These are phyloP conservation scores for Artemisia annua DNA, from an alignment of 129 eudicot genomes.

Conservation along the genomic window DNA sequence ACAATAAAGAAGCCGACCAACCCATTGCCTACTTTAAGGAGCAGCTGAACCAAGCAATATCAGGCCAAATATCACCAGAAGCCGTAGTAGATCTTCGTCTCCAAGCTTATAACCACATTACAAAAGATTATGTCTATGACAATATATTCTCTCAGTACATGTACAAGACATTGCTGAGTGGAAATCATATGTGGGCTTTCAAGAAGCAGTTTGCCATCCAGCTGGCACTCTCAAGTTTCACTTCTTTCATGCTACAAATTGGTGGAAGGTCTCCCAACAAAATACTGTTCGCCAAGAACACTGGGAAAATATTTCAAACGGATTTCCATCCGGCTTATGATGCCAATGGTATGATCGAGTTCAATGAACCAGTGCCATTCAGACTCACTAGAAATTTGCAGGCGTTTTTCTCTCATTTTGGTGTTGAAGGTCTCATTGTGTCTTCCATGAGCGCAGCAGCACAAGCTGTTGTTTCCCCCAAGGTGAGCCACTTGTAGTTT, in stretches of 20 bases:
- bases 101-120: slow-evolving; percentile 85
- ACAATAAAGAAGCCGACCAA: slow-evolving; percentile 86
- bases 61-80: slow-evolving; percentile 91
- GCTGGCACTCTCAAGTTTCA: slow-evolving; percentile 92
- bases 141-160: slow-evolving; percentile 94
- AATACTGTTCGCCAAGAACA: slow-evolving; percentile 87
- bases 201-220: slow-evolving; percentile 97
- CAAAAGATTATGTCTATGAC: slow-evolving; percentile 67
- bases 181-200: slow-evolving; percentile 96
- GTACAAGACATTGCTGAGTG: slow-evolving; percentile 82
- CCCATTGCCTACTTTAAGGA: slow-evolving; percentile 94
- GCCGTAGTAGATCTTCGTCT: slow-evolving; percentile 95
- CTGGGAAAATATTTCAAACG: slow-evolving; percentile 93
- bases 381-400: slow-evolving; percentile 91
- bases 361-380: slow-evolving; percentile 95
- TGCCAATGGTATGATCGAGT: slow-evolving; percentile 95
- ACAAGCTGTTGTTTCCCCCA: slow-evolving; percentile 94
- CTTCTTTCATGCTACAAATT: slow-evolving; percentile 90
- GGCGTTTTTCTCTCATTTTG: slow-evolving; percentile 92
- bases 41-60: slow-evolving; percentile 93
- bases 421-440: slow-evolving; percentile 90
- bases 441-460: slow-evolving; percentile 98
- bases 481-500: slow-evolving; percentile 44
- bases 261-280: slow-evolving; percentile 99
- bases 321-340: slow-evolving; percentile 99